Conservation (phyloP, 1,284 basidiomycete species). For the Sanghuangporus sanghuang region DNA sequence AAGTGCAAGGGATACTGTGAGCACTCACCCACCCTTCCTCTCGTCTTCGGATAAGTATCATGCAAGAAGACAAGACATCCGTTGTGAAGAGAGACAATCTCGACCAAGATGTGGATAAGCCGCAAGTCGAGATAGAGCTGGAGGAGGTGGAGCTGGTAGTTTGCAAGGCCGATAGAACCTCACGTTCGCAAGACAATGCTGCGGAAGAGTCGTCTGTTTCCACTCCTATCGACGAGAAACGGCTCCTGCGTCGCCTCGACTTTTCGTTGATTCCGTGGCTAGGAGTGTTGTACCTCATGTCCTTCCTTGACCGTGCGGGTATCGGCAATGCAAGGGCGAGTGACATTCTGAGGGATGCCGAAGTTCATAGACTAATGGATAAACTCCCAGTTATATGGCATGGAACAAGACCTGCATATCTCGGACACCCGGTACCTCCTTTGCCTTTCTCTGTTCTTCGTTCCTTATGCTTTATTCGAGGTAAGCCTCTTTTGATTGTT, state of each 20-base stretch:
- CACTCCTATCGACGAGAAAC: slow-evolving; percentile 46
- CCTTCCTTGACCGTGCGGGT: slow-evolving; percentile 73
- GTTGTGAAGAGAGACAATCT: not conserved
- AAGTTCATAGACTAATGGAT: not conserved
- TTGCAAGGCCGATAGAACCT: not conserved
- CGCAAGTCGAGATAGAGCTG: not conserved
- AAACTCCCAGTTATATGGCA: slow-evolving; percentile 42
- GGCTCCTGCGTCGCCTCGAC: slow-evolving; percentile 62
- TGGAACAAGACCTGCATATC: slow-evolving; percentile 50
- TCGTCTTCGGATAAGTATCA: not conserved
- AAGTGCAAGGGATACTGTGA: not conserved
- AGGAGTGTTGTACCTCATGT: slow-evolving; percentile 67
- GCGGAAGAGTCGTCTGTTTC: not conserved
- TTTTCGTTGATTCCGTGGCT: slow-evolving; percentile 63
- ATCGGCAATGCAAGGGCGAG: slow-evolving; percentile 74
- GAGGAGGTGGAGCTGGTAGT: not conserved
- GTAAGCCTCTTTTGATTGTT: slow-evolving; percentile 26
- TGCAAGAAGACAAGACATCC: not conserved
- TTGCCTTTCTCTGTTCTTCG: slow-evolving; percentile 58
- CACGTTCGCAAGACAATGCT: not conserved
- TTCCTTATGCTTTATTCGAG: slow-evolving; percentile 63
- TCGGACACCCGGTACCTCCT: slow-evolving; percentile 61
- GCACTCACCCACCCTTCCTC: not conserved
- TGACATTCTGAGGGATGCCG: not conserved
- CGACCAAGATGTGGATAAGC: not conserved